These are phyloP conservation scores for Aspergillus tamarii DNA, from an alignment of 2,329 filamentous ascomycete genomes.

Conservation along the genomic window DNA sequence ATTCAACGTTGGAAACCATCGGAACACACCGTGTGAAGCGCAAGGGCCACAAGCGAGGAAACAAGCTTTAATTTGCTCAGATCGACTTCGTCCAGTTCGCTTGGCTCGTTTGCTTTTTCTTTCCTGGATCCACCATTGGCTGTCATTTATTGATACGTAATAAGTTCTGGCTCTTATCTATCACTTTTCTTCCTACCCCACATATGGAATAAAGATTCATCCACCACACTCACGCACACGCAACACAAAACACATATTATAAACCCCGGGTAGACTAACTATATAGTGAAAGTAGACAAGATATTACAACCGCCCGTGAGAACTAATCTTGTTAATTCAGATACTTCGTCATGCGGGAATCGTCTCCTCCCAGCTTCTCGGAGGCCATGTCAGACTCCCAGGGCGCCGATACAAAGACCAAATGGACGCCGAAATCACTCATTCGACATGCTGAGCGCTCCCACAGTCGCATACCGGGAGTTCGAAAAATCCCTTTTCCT, in stretches of 20 bases:
- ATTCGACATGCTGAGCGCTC: conserved; percentile 47
- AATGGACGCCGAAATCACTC: conserved; percentile 36
- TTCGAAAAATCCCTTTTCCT: conserved; percentile 59
- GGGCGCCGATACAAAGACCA: conserved; percentile 20
- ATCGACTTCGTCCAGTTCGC: not conserved
- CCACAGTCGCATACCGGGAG: conserved; percentile 57
- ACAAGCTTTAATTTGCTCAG: conserved; percentile 1
- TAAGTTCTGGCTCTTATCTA: not conserved
- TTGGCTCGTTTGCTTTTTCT: not conserved
- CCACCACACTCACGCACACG: not conserved
- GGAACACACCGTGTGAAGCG: not conserved
- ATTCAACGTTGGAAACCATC: not conserved
- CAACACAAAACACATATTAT: not conserved
- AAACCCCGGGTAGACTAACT: not conserved
- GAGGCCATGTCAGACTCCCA: not conserved
- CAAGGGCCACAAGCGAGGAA: not conserved
- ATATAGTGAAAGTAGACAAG: not conserved
- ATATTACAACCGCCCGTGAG: not conserved
- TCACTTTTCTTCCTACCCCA: not conserved
- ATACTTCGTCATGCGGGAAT: conserved; percentile 14
- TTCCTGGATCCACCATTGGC: not conserved
- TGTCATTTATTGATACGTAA: not conserved
- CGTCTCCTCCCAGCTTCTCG: conserved; percentile 5
- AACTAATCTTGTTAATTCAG: not conserved
- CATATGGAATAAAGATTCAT: not conserved